Base-by-base conservation (phyloP, 2,329 filamentous ascomycete species). In the Venturiaceae sp. region DNA sequence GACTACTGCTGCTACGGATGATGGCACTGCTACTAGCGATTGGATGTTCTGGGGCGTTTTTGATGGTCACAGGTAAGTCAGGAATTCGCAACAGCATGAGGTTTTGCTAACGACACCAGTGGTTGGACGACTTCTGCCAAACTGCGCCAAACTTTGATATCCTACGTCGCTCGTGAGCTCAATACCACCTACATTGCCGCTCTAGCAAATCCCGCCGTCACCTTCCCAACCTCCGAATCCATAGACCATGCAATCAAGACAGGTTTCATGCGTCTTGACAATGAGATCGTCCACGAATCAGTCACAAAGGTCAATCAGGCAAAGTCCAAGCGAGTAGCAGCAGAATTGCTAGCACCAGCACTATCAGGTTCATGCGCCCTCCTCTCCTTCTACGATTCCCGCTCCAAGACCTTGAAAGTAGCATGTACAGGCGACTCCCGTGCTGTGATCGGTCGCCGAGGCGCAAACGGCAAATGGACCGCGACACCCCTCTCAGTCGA, bases 21-120 rank as follows among this genome's bases (percentile, higher is more conserved):
- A 81, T 69, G 74, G 80, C 37, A 78, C 80, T 16, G 63, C 78
- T 19, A 84, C 79, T 60, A 89, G 83, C 62, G 95, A 99, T 73
- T 99, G 94, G 94, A 97, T 97, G 91, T 99, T 99, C 72, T 99
- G 95, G 94, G 94, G 92, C 60, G 92, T 99, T 19, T 99, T 97
- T 72, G 94, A 99, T 69, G 94, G 94, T 0, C 94, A 99, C 73
- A 90, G 89, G 90, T 92, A 16, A 50, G 44, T 77, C 73, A 82
- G 11, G 44, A 3, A 32, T 11, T 30, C 4, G 23, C n/a, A 19
- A 13, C 5, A 14, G 52, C 32, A 23, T 56, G 13, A 16, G 26
- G 14, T 36, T 16, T 56, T 30, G 26, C 47, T 37, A 26, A 19
- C 28, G 44, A 53, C 14, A 64, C 59, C 65, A 95, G 90, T 50